phyloP scores from a whole-genome alignment of 768 basidiomycete species.

The Tephrocybe sp. region DNA sequence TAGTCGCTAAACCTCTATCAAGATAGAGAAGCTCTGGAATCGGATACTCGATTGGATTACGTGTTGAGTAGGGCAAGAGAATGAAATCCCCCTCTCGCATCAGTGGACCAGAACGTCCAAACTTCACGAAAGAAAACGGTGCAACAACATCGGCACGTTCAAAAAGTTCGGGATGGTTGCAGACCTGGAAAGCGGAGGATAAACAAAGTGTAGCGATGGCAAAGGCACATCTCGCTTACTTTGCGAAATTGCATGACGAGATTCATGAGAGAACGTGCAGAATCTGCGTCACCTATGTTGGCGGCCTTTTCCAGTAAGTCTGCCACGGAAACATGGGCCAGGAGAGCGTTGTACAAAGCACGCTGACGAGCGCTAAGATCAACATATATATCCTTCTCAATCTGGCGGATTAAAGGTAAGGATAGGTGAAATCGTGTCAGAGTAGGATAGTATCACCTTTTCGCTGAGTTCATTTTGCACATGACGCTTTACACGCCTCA shows the following conservation, averaged over 20 bases:
- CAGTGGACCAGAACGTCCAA: slow-evolving; percentile 79
- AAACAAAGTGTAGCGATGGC: neutral
- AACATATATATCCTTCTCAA: slow-evolving; percentile 94
- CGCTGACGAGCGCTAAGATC: slow-evolving; percentile 94
- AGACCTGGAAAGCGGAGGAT: slow-evolving; percentile 54
- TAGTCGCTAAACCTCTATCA: slow-evolving; percentile 70
- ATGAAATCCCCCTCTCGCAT: slow-evolving; percentile 87
- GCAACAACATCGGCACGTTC: slow-evolving; percentile 95
- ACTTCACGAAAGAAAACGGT: slow-evolving; percentile 86
- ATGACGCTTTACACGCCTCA: slow-evolving; percentile 93
- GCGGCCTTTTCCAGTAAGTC: slow-evolving; percentile 94
- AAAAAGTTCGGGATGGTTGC: slow-evolving; percentile 98
- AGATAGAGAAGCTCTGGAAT: slow-evolving; percentile 78
- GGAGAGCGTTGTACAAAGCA: slow-evolving; percentile 82
- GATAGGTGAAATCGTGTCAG: neutral
- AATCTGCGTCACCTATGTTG: slow-evolving; percentile 87
- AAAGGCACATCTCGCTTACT: slow-evolving; percentile 38
- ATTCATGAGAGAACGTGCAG: slow-evolving; percentile 95
- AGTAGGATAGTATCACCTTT: slow-evolving; percentile 59
- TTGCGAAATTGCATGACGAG: slow-evolving; percentile 99
- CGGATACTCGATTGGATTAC: slow-evolving; percentile 79
- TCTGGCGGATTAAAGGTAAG: slow-evolving; percentile 46
- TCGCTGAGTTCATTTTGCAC: slow-evolving; percentile 99
- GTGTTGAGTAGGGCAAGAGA: slow-evolving; percentile 80
- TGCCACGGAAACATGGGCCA: slow-evolving; percentile 92